Evolutionary conservation across 768 basidiomycete species (phyloP).

Genomic region (Hortiboletus campestris): DNA sequence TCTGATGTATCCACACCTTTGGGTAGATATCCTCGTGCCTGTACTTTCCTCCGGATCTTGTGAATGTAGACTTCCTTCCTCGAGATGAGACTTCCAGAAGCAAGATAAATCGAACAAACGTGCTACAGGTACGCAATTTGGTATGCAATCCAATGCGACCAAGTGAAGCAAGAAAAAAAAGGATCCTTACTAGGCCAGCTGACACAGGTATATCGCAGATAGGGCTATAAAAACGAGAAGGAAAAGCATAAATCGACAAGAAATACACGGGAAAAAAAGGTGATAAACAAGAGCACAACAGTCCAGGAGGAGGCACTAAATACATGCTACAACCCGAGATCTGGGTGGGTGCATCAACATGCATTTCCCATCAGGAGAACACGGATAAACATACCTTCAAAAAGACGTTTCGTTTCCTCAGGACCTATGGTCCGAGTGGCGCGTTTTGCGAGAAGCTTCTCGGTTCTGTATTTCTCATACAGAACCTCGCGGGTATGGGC

Average conservation of each 20-base stretch:
- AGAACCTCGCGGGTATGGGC: constrained; percentile 82
- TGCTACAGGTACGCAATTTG: constrained; percentile 23
- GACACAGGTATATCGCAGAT: constrained; percentile 21
- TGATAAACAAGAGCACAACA: constrained; percentile 26
- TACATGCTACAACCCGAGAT: constrained; percentile 45
- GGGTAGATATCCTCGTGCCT: constrained; percentile 2
- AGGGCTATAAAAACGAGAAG: constrained; percentile 5
- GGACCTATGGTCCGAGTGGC: constrained; percentile 78
- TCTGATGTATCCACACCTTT: background rate
- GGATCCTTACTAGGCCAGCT: constrained; percentile 16
- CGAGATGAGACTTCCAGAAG: constrained; percentile 5
- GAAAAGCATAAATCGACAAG: constrained; percentile 4
- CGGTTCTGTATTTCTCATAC: constrained; percentile 92
- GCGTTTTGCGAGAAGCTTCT: constrained; percentile 84
- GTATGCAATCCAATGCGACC: constrained; percentile 21
- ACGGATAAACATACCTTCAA: constrained; percentile 55
- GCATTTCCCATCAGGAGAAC: constrained; percentile 19
- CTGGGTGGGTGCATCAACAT: constrained; percentile 31
- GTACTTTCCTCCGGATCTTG: constrained; percentile 1
- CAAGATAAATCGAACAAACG: constrained; percentile 22
- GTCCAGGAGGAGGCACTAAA: constrained; percentile 17
- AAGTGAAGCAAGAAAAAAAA: constrained; percentile 24
- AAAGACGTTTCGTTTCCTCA: constrained; percentile 65
- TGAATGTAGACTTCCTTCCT: constrained; percentile 5
- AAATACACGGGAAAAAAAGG: constrained; percentile 7